These are phyloP conservation scores for Phytophthora citrophthora DNA, from an alignment of 352 stramenopile genomes.

Conservation along the genomic window DNA sequence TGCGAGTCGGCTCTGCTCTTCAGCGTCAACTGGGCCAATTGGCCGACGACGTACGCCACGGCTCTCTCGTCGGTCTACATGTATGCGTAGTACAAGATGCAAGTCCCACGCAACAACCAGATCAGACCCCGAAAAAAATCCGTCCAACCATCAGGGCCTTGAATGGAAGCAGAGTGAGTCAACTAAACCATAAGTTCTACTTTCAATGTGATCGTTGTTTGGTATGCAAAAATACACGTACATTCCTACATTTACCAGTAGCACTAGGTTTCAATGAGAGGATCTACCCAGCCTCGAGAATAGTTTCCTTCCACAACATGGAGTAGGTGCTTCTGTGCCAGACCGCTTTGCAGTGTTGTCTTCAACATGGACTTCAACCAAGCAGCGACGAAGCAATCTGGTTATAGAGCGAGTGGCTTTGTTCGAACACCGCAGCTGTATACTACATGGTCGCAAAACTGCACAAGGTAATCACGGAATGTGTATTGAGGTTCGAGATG, in stretches of 20 bases:
- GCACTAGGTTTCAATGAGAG: no score
- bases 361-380: slow-evolving; percentile 11
- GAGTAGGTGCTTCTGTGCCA: neutral
- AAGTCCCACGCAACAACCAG: neutral
- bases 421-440: neutral
- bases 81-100: slow-evolving; percentile 11
- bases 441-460: neutral
- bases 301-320: no score
- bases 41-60: slow-evolving; percentile 27
- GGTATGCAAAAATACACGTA: no score
- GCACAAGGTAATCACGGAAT: neutral
- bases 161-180: neutral
- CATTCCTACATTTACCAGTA: no score
- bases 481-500: slow-evolving; percentile 19
- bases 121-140: neutral
- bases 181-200: no score
- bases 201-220: no score
- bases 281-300: no score
- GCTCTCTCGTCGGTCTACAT: slow-evolving; percentile 35
- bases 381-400: slow-evolving; percentile 4
- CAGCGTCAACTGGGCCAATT: slow-evolving; percentile 34
- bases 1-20: slow-evolving; percentile 42
- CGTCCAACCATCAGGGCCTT: neutral
- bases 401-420: neutral
- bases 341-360: slow-evolving; percentile 3